These are phyloP conservation scores for Silene noctiflora DNA, from an alignment of 179 eudicot species.

Conservation along the genomic window DNA sequence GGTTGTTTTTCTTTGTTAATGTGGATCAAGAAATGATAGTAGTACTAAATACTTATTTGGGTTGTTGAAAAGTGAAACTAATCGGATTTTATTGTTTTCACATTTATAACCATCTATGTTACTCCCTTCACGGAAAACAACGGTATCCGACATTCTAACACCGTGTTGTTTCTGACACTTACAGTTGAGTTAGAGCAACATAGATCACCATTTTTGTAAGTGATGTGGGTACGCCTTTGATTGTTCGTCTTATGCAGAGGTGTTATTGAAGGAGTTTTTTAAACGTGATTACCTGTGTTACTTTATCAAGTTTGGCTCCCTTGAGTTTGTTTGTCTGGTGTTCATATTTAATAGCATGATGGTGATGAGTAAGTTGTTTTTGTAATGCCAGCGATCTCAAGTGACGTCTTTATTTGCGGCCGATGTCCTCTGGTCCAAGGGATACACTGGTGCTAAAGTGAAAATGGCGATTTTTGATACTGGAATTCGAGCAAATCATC, in stretches of 20 bases:
- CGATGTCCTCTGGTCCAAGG: slow-evolving; percentile 85
- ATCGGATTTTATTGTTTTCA: neutral
- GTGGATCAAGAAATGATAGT: neutral
- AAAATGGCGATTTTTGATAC: slow-evolving; percentile 98
- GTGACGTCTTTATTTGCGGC: slow-evolving; percentile 92
- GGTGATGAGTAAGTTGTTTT: neutral
- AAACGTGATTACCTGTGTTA: neutral
- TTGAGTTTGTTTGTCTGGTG: neutral
- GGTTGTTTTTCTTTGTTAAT: neutral
- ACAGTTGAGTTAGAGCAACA: too few species aligned
- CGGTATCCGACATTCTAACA: too few species aligned
- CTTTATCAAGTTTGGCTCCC: neutral
- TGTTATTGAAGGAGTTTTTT: neutral
- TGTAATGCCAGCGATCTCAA: slow-evolving; percentile 73
- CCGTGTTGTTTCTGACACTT: too few species aligned
- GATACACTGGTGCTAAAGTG: slow-evolving; percentile 88
- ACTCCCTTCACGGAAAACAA: too few species aligned
- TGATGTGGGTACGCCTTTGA: neutral
- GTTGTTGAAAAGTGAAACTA: neutral
- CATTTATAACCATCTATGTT: neutral
- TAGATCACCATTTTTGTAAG: neutral
- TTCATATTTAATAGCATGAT: neutral
- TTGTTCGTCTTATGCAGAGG: neutral
- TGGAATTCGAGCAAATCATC: slow-evolving; percentile 88
- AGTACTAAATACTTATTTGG: neutral